These are phyloP conservation scores for Botrytis pseudocinerea DNA, from an alignment of 2,329 filamentous ascomycete species.

Conservation along the genomic window DNA sequence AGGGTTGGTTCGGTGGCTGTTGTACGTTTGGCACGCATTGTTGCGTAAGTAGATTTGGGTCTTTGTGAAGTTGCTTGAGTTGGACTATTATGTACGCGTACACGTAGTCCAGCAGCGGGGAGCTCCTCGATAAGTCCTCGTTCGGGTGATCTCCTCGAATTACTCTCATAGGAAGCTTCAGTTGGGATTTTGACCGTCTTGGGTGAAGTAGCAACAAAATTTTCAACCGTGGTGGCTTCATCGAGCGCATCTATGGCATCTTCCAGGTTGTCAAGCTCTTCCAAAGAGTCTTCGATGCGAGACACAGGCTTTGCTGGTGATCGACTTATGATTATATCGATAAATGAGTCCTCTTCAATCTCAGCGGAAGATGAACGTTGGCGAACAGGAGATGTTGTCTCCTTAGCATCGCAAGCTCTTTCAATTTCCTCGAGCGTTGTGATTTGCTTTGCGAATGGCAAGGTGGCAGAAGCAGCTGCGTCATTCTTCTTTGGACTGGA, in stretches of 20 bases:
- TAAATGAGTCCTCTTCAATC: constrained; percentile 41
- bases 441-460: constrained; percentile 24
- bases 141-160: background rate
- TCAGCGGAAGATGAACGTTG: constrained; percentile 17
- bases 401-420: constrained; percentile 24
- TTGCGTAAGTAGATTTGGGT: constrained; percentile 43
- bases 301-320: constrained; percentile 43
- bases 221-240: constrained; percentile 35
- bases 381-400: constrained; percentile 13
- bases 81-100: background rate
- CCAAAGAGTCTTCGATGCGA: constrained; percentile 64
- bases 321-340: constrained; percentile 43
- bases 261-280: constrained; percentile 61
- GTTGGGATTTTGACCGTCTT: constrained; percentile 11
- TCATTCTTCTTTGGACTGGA: background rate
- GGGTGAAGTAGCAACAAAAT: constrained; percentile 26
- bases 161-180: constrained; percentile 7
- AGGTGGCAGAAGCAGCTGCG: background rate
- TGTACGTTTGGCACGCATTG: constrained; percentile 47
- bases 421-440: constrained; percentile 39
- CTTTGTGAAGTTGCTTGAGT: constrained; percentile 35
- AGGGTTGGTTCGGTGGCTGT: constrained; percentile 30
- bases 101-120: background rate
- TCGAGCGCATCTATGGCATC: constrained; percentile 55
- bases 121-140: constrained; percentile 13